These are phyloP conservation scores for Scheffersomyces lignicola DNA, from an alignment of 1,139 yeast genomes.

Conservation along the genomic window DNA sequence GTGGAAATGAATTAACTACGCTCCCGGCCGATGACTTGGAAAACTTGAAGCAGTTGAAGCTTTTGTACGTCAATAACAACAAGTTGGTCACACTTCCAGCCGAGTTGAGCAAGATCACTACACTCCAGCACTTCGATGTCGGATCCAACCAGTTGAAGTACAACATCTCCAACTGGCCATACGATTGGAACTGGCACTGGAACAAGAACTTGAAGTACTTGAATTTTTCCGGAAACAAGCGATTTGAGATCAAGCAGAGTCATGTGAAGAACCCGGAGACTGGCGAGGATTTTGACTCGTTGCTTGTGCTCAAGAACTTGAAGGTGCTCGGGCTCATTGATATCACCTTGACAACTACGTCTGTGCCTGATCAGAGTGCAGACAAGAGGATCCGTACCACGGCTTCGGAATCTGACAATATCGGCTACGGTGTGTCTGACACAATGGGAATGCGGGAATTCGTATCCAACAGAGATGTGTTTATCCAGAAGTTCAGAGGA, in stretches of 20 bases:
- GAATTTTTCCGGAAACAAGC: conserved; percentile 88
- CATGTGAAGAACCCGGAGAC: conserved; percentile 49
- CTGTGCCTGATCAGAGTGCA: conserved; percentile 85
- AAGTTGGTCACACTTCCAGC: conserved; percentile 87
- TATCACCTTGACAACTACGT: conserved; percentile 81
- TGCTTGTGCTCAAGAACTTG: conserved; percentile 69
- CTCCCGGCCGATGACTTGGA: conserved; percentile 87
- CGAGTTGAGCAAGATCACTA: conserved; percentile 70
- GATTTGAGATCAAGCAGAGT: conserved; percentile 80
- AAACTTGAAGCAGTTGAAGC: conserved; percentile 53
- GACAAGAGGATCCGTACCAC: conserved; percentile 89
- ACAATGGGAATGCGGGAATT: conserved; percentile 68
- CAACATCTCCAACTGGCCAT: conserved; percentile 91
- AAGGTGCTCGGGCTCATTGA: conserved; percentile 88
- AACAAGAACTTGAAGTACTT: conserved; percentile 74
- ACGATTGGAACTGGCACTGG: conserved; percentile 98
- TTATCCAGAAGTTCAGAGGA: conserved; percentile 86
- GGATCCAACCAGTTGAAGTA: conserved; percentile 90
- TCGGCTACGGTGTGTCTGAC: conserved; percentile 93
- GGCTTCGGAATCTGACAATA: conserved; percentile 75
- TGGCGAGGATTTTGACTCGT: conserved; percentile 66
- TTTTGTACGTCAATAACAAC: conserved; percentile 77
- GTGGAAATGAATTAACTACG: conserved; percentile 80
- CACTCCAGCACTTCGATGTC: conserved; percentile 76
- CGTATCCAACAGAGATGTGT: conserved; percentile 79